Base-by-base conservation (phyloP, 75 land plant genomes). In the Pinus tabuliformis region DNA sequence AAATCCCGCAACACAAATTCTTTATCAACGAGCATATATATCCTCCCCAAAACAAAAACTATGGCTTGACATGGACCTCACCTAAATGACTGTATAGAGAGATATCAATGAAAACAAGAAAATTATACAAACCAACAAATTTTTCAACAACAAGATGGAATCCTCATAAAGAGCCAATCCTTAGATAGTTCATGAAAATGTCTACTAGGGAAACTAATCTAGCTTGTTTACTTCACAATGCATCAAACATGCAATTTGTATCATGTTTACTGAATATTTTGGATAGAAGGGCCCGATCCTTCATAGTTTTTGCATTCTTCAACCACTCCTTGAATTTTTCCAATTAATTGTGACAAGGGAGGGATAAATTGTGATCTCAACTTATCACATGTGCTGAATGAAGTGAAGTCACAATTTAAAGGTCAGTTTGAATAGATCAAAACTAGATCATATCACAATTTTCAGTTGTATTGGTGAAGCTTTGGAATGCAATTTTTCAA, bases 231-330 rank as follows among this genome's bases (percentile, higher is more conserved):
- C 78, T 85, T 88, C 93, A 84, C 75, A 93, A 84, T 56, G 92
- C 89, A 85, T 93, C 92, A 82, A 95, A 89, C 92, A 93, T 91
- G 87, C 89, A 91, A 75, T 89, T 93, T 13, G 92, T 89, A 87
- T 95, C 98, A 79, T 95, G 98, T 75, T 95, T 96, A 83, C 93
- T 72, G 82, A 95, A 95, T 76, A 86, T 87, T 73, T 86, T 85
- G 0, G 98, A 93, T 17, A 95, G 72, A 24, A 95, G 81, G 30
- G 91, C 81, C 37, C 98, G n/a, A n/a, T n/a, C n/a, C n/a, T n/a
- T n/a, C n/a, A n/a, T n/a, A n/a, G n/a, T n/a, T n/a, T n/a, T n/a
- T n/a, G n/a, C n/a, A n/a, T n/a, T n/a, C n/a, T n/a, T n/a, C n/a
- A n/a, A n/a, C n/a, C n/a, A n/a, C n/a, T n/a, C n/a, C n/a, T n/a